Base-by-base conservation (phyloP, 208 protist species). In the Giardia duodenalis region DNA sequence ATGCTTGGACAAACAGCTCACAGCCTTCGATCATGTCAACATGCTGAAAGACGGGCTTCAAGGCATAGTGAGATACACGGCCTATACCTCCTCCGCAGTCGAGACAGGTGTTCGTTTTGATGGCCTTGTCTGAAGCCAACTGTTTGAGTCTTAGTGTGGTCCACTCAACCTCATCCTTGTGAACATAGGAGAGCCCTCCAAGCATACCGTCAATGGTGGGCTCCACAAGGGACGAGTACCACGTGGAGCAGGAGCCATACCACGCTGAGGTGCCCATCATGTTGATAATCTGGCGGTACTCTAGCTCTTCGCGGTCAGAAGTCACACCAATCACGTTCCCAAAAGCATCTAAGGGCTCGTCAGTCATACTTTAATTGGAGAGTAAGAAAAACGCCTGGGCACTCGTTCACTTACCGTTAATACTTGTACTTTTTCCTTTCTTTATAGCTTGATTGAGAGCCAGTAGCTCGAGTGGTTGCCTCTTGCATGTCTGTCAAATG, bases 101-200 rank as follows among this genome's bases (percentile, higher is more conserved):
- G 10, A 76, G 10, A 76, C 57, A 76, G 30, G 98, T 99, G 2
- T 97, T 97, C 94, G 98, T 98, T 95, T 98, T 57, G 87, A 92
- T 90, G 4, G 93, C 30, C 30, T 30, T 30, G 19, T 76, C 30
- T 39, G 57, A 39, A 10, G 57, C 57, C 57, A 76, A 76, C 57
- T 76, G 19, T 76, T 76, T 10, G 10, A 76, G 57, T 30, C 30
- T 76, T 39, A 30, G 10, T 30, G 10, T 76, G 10, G 57, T 39
- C 57, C 57, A 76, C 10, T 10, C 57, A 39, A 76, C 57, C 10
- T 76, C 57, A 76, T 30, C 57, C 57, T 76, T 30, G 57, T 76
- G 57, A 10, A 76, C 57, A 76, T 76, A 76, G 30, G 57, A 76
- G 57, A 76, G 57, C 57, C 57, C 57, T 39, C 57, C 57, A 10